These are phyloP conservation scores for Aotearoamyces nothofagi DNA, from an alignment of 2,329 filamentous ascomycete species.

Conservation along the genomic window DNA sequence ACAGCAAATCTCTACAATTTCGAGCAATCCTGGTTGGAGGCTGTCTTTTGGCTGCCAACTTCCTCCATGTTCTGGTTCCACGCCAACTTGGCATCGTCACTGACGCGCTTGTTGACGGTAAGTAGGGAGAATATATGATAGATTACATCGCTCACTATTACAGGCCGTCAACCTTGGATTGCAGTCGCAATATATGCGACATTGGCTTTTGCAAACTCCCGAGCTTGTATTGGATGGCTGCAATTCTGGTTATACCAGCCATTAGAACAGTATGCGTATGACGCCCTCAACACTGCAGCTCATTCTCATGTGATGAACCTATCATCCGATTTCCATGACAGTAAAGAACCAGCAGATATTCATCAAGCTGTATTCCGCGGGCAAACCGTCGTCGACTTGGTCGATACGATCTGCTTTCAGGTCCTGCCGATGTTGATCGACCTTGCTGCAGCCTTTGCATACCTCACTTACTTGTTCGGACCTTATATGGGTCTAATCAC, in stretches of 20 bases:
- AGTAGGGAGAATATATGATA: constrained; percentile 17
- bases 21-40: constrained; percentile 50
- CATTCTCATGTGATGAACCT: constrained; percentile 56
- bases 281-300: constrained; percentile 39
- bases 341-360: constrained; percentile 47
- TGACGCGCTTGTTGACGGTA: constrained; percentile 42
- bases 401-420: constrained; percentile 43
- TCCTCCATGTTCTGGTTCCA: constrained; percentile 64
- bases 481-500: constrained; percentile 38
- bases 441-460: constrained; percentile 41
- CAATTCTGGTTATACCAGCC: constrained; percentile 35
- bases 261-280: constrained; percentile 40
- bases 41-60: constrained; percentile 55
- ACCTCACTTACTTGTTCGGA: constrained; percentile 47
- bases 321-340: constrained; percentile 55
- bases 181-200: constrained; percentile 35
- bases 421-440: constrained; percentile 48
- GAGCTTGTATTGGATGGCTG: constrained; percentile 33
- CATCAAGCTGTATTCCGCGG: constrained; percentile 51
- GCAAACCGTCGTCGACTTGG: constrained; percentile 38
- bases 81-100: constrained; percentile 69
- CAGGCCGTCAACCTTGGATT: constrained; percentile 31
- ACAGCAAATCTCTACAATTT: constrained; percentile 49
- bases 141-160: constrained; percentile 4
- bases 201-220: constrained; percentile 31